phyloP scores from a whole-genome alignment of 192 early-diverging fungal species.

The Coemansia sp. region DNA sequence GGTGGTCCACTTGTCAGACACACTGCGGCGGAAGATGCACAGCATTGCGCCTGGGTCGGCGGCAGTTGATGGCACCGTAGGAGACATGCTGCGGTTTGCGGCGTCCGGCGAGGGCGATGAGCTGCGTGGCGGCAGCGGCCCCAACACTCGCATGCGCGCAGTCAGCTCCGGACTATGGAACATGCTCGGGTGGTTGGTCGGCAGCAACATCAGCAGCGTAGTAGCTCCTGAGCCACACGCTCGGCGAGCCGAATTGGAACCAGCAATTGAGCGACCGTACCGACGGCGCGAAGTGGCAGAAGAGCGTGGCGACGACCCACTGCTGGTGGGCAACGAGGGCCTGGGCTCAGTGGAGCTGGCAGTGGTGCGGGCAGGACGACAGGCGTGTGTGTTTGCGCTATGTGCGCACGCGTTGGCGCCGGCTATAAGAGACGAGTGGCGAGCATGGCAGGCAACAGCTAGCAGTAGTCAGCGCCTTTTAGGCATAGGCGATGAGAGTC shows the following conservation, averaged over 20 bases:
- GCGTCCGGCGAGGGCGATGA: slow-evolving; percentile 1
- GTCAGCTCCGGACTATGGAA: slow-evolving; percentile 45
- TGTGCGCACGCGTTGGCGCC: slow-evolving; percentile 52
- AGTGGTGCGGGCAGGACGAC: slow-evolving; percentile 18
- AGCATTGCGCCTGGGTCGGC: slow-evolving; percentile 25
- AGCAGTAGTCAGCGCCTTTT: slow-evolving; percentile 2
- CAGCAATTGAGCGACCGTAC: slow-evolving; percentile 1
- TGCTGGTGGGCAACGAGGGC: slow-evolving; percentile 55
- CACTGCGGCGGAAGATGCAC: slow-evolving; percentile 50
- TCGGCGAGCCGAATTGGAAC: background rate
- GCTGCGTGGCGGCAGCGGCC: background rate
- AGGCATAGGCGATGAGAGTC: background rate
- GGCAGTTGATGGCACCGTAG: slow-evolving; percentile 23
- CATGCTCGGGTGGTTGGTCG: slow-evolving; percentile 57
- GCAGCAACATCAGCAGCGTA: background rate
- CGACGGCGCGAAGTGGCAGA: slow-evolving; percentile 27
- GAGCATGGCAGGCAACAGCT: slow-evolving; percentile 26
- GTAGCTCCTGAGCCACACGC: background rate
- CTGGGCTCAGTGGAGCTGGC: slow-evolving; percentile 51
- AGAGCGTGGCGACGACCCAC: slow-evolving; percentile 42
- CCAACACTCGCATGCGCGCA: slow-evolving; percentile 24
- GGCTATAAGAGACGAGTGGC: slow-evolving; percentile 33
- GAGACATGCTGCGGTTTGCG: slow-evolving; percentile 36
- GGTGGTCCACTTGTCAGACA: slow-evolving; percentile 47
- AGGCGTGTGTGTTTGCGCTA: slow-evolving; percentile 46